Percentiles rank a stretch among this genome's conserved stretches.
These are phyloP conservation scores for Trichomonascaceae sp. DNA, from an alignment of 1,139 yeast genomes.

Conservation along the genomic window DNA sequence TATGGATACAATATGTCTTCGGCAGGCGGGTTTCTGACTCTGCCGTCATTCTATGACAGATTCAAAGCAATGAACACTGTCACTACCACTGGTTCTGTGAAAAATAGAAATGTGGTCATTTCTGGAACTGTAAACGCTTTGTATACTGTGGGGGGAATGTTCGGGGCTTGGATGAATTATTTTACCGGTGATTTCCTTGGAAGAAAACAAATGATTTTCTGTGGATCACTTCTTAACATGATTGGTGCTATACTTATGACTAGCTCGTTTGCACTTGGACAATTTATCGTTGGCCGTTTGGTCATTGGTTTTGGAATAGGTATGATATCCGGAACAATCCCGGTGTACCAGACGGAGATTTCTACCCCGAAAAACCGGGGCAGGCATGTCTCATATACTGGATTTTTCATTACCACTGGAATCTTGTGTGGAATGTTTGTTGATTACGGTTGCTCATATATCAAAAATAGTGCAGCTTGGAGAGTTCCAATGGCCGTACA, in stretches of 20 bases:
- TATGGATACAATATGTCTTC: slow-evolving; percentile 49
- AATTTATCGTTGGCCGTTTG: slow-evolving; percentile 68
- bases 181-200: slow-evolving; percentile 59
- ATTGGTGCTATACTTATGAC: slow-evolving; percentile 60
- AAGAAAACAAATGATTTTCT: slow-evolving; percentile 55
- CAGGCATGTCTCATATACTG: slow-evolving; percentile 59
- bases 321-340: slow-evolving; percentile 11
- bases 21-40: slow-evolving; percentile 41
- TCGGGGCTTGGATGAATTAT: slow-evolving; percentile 62
- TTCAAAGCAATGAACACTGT: slow-evolving; percentile 38
- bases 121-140: slow-evolving; percentile 37
- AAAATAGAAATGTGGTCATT: slow-evolving; percentile 18
- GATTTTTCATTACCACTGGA: slow-evolving; percentile 65
- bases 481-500: slow-evolving; percentile 39
- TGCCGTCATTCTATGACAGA: slow-evolving; percentile 35
- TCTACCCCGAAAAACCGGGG: slow-evolving; percentile 69
- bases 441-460: slow-evolving; percentile 45
- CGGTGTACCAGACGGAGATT: slow-evolving; percentile 47
- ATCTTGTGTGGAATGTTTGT: slow-evolving; percentile 69
- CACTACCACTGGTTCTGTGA: slow-evolving; percentile 15
- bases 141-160: slow-evolving; percentile 65
- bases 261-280: slow-evolving; percentile 53
- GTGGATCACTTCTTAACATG: slow-evolving; percentile 53
- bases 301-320: slow-evolving; percentile 59
- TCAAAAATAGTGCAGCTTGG: slow-evolving; percentile 45